phyloP scores from a whole-genome alignment of 192 early-diverging fungal species.

The Geranomyces michiganensis region DNA sequence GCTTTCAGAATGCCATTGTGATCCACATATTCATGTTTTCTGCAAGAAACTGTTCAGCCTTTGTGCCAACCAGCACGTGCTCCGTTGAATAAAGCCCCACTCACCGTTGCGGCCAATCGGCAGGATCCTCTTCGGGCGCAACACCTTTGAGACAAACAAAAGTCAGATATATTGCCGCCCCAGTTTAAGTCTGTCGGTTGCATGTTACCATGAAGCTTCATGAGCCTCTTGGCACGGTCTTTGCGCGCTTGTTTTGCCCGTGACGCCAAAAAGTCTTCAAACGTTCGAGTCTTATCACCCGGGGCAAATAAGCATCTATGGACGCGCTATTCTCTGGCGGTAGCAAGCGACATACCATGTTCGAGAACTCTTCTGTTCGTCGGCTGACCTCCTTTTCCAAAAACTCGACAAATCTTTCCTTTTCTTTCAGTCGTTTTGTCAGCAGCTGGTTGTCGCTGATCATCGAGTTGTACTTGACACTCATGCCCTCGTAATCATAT shows the following conservation, averaged over 20 bases:
- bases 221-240: conserved; percentile 49
- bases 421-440: conserved; percentile 50
- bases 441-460: conserved; percentile 49
- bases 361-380: conserved; percentile 53
- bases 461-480: conserved; percentile 47
- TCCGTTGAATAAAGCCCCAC: conserved; percentile 8
- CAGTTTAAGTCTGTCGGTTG: neutral
- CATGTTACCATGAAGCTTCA: conserved; percentile 40
- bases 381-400: conserved; percentile 58
- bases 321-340: too few relatives aligned
- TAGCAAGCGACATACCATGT: conserved; percentile 53
- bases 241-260: conserved; percentile 47
- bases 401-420: conserved; percentile 56
- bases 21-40: conserved; percentile 23
- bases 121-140: neutral
- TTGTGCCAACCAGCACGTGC: neutral
- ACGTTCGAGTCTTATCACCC: conserved; percentile 52
- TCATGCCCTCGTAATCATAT: conserved; percentile 54
- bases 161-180: neutral
- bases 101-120: neutral
- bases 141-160: conserved; percentile 5
- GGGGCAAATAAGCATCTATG: too few relatives aligned
- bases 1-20: conserved; percentile 21
- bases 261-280: conserved; percentile 59
- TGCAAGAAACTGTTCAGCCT: neutral